These are phyloP conservation scores for Agarophyton chilense DNA, from an alignment of 23 red algal species.

Conservation along the genomic window DNA sequence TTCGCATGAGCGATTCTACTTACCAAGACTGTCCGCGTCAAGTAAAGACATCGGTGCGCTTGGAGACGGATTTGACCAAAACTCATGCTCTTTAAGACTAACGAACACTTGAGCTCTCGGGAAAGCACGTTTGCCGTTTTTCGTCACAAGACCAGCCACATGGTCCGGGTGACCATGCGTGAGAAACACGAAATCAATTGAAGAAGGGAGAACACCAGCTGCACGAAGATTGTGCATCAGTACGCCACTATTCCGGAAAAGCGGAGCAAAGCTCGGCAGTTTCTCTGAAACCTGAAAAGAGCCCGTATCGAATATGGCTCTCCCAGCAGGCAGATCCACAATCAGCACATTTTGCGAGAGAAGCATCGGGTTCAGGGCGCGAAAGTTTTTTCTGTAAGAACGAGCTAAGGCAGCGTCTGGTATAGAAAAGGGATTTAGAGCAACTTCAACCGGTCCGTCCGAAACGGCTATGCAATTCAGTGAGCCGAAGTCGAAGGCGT, in stretches of 20 bases:
- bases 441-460: neutral
- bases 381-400: conserved; percentile 43
- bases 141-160: conserved; percentile 30
- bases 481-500: neutral
- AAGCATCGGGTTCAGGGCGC: neutral
- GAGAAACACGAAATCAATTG: conserved; percentile 32
- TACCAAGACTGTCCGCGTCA: neutral
- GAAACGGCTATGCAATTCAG: conserved; percentile 2
- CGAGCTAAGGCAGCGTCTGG: conserved; percentile 5
- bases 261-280: conserved; percentile 1
- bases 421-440: neutral
- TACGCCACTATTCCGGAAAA: conserved; percentile 8
- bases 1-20: neutral
- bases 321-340: conserved; percentile 10
- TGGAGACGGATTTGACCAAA: conserved; percentile 1
- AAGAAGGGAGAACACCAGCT: neutral
- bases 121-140: conserved; percentile 28
- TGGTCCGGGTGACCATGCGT: conserved; percentile 54
- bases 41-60: neutral
- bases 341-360: conserved; percentile 26
- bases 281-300: conserved; percentile 22
- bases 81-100: conserved; percentile 12
- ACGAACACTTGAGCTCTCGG: conserved; percentile 41
- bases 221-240: conserved; percentile 43
- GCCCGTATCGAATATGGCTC: conserved; percentile 39